Conservation (phyloP, 148 eudicot species). For the Diospyros kaki region DNA sequence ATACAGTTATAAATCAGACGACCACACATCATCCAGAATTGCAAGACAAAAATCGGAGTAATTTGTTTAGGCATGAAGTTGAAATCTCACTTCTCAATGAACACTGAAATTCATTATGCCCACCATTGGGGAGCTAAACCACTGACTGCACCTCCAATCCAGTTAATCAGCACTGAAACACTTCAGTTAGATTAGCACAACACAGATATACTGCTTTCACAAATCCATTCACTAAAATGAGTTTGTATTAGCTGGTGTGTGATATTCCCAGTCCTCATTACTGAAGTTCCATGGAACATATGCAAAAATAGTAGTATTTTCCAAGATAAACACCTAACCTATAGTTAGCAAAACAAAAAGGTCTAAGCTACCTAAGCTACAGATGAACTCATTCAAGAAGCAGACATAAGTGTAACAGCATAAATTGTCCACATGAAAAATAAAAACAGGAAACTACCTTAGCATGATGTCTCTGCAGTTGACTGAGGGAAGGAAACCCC, state of each 20-base stretch:
- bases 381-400: background rate
- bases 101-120: background rate
- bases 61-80: too few relatives aligned
- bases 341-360: background rate
- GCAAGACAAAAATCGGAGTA: too few relatives aligned
- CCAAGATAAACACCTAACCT: background rate
- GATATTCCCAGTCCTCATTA: too few relatives aligned
- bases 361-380: background rate
- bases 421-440: background rate
- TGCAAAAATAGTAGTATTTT: background rate
- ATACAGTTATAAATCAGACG: too few relatives aligned
- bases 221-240: background rate
- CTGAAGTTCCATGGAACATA: too few relatives aligned
- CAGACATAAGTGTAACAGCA: background rate
- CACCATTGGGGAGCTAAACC: too few relatives aligned
- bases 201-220: background rate
- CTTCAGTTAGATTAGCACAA: background rate
- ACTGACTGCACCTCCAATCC: background rate
- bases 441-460: slow-evolving; percentile 15
- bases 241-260: too few relatives aligned
- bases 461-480: background rate
- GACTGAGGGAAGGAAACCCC: background rate
- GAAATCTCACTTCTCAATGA: background rate
- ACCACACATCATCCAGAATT: too few relatives aligned
- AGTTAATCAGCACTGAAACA: background rate